Evolutionary conservation across 2,329 filamentous ascomycete genomes (phyloP), one percentile per base, ranked within the genome.

Genomic region (Diaporthe eres): DNA sequence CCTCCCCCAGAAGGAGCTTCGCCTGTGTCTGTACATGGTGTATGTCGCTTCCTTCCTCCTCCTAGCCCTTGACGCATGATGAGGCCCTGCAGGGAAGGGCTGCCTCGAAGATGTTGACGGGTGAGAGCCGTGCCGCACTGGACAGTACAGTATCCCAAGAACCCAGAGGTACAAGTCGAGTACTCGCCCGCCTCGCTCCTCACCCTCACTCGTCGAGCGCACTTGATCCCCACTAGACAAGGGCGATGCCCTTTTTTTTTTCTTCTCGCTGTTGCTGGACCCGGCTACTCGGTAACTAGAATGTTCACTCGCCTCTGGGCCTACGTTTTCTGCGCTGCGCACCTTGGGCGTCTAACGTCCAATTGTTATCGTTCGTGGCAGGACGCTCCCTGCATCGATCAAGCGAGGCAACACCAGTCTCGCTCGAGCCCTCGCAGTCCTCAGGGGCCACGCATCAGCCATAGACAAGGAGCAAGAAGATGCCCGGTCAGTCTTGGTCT

Each of bases 211-310:
- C 49, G 65, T 39, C 65, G 47, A 53, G 34, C 47, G 31, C 7
- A 25, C 47, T 68, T 68, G 13, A 39, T 68, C 65, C 65, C 65
- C 47, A 55, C 65, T 70, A 70, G 49, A 55, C 65, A 70, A 55
- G 49, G 49, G 49, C 49, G 34, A 55, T 55, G 65, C 49, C 65
- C 47, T 70, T 55, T 55, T 51, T 67, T 51, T 51, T 37, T 15
- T 1, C n/a, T 22, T n/a, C 25, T 31, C 25, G 25, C 63, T 51
- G 37, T 39, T 51, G 65, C 49, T 55, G 47, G 65, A 70, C 65
- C 65, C 65, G 65, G 65, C 65, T 55, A 22, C 65, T 70, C 34
- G 65, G 65, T 70, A 70, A 70, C 65, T 70, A 42, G 39, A 12
- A 70, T 70, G 49, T 31, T 55, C 15, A 15, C 31, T 37, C 6